phyloP scores from a whole-genome alignment of 2,329 filamentous ascomycete species.

The Ceratocystis eucalypticola region DNA sequence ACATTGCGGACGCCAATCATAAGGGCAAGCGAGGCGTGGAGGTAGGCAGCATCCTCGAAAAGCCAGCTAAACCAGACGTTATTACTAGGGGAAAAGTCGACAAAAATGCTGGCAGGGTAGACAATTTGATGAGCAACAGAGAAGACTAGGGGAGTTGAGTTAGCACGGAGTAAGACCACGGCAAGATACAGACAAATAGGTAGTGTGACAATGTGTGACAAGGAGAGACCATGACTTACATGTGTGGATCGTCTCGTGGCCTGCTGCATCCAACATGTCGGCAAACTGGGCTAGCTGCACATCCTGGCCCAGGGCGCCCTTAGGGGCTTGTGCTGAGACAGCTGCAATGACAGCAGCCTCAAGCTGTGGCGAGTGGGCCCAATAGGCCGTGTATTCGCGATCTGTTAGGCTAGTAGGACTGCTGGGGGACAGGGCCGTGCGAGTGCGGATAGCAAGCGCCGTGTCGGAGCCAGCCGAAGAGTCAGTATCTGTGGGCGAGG shows the following conservation, averaged over 20 bases:
- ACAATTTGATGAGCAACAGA: slow-evolving; percentile 18
- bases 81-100: slow-evolving; percentile 16
- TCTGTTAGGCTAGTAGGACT: slow-evolving; percentile 11
- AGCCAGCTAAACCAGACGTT: slow-evolving; percentile 17
- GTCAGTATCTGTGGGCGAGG: neutral
- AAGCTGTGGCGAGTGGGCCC: slow-evolving; percentile 12
- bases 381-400: slow-evolving; percentile 6
- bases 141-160: slow-evolving; percentile 11
- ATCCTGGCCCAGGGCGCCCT: slow-evolving; percentile 4
- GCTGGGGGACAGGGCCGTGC: slow-evolving; percentile 11
- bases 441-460: slow-evolving; percentile 5
- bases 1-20: slow-evolving; percentile 19
- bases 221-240: slow-evolving; percentile 6
- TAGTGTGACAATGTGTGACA: no score
- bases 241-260: slow-evolving; percentile 16
- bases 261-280: slow-evolving; percentile 1
- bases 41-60: slow-evolving; percentile 15
- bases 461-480: neutral
- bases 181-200: neutral
- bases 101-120: slow-evolving; percentile 17
- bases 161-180: neutral
- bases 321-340: neutral
- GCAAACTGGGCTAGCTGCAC: slow-evolving; percentile 11
- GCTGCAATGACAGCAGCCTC: slow-evolving; percentile 12
- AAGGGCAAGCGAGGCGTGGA: slow-evolving; percentile 17